Evolutionary conservation across 2,329 filamentous ascomycete species (phyloP).

Genomic region (Apiospora saccharicola): DNA sequence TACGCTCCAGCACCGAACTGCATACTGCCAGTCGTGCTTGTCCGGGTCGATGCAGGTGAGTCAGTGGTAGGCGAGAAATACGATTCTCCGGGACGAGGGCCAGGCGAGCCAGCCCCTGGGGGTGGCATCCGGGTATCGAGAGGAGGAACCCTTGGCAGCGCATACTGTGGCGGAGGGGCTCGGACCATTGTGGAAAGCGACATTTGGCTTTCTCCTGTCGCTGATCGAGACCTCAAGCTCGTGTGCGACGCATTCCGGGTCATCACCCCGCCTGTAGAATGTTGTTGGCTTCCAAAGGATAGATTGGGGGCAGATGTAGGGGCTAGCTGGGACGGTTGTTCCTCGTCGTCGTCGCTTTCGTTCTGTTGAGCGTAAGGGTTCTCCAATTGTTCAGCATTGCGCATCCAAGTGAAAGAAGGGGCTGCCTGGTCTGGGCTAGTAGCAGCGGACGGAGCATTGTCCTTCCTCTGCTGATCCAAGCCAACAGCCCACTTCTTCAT

Average conservation of each 20-base stretch:
- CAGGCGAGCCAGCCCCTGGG: constrained; percentile 62
- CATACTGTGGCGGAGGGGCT: constrained; percentile 75
- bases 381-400: constrained; percentile 69
- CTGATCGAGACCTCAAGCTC: constrained; percentile 78
- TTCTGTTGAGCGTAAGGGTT: constrained; percentile 81
- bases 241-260: constrained; percentile 76
- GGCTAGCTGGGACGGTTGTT: constrained; percentile 48
- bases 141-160: constrained; percentile 65
- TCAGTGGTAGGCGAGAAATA: constrained; percentile 93
- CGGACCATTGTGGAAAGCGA: constrained; percentile 64
- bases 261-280: constrained; percentile 49
- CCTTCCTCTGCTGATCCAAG: constrained; percentile 78
- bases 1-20: constrained; percentile 62
- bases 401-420: constrained; percentile 83
- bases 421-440: constrained; percentile 58
- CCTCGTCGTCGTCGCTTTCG: constrained; percentile 68
- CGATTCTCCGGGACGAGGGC: constrained; percentile 73
- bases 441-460: constrained; percentile 59
- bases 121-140: constrained; percentile 65
- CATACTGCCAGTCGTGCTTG: constrained; percentile 77
- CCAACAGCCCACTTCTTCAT: constrained; percentile 92
- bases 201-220: constrained; percentile 73
- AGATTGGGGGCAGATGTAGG: constrained; percentile 46
- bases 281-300: constrained; percentile 39
- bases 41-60: constrained; percentile 77